These are phyloP conservation scores for Omphalea diandra DNA, from an alignment of 441 rosid species.

Conservation along the genomic window DNA sequence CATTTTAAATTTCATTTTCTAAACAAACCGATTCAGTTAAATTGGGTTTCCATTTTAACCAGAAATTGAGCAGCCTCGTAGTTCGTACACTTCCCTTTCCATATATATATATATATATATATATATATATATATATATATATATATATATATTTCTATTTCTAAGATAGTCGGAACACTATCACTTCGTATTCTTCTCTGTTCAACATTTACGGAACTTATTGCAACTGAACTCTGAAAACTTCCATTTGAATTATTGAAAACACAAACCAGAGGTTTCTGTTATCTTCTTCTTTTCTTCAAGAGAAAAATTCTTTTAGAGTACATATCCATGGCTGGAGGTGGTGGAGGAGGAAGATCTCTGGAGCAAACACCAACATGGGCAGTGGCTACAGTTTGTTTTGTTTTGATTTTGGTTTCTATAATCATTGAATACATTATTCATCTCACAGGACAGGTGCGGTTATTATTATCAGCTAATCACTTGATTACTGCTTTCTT, in stretches of 20 bases:
- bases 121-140: too few species aligned
- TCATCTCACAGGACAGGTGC: conserved; percentile 25
- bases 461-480: too few species aligned
- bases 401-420: conserved; percentile 61
- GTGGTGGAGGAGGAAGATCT: conserved; percentile 37
- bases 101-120: too few species aligned
- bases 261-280: background rate
- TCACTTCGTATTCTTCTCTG: background rate
- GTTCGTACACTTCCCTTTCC: background rate
- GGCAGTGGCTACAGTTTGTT: conserved; percentile 87
- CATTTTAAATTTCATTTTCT: too few species aligned
- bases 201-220: too few species aligned
- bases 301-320: background rate
- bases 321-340: conserved; percentile 38
- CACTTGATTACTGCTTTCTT: too few species aligned
- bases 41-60: too few species aligned
- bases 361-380: conserved; percentile 84
- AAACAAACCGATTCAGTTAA: too few species aligned
- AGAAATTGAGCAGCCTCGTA: too few species aligned
- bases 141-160: background rate
- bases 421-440: conserved; percentile 56
- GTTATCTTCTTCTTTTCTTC: background rate
- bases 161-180: too few species aligned
- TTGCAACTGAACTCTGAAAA: background rate
- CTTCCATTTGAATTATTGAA: too few species aligned